Base-by-base conservation (phyloP, 2,329 filamentous ascomycete genomes). In the Penicillium sp. region DNA sequence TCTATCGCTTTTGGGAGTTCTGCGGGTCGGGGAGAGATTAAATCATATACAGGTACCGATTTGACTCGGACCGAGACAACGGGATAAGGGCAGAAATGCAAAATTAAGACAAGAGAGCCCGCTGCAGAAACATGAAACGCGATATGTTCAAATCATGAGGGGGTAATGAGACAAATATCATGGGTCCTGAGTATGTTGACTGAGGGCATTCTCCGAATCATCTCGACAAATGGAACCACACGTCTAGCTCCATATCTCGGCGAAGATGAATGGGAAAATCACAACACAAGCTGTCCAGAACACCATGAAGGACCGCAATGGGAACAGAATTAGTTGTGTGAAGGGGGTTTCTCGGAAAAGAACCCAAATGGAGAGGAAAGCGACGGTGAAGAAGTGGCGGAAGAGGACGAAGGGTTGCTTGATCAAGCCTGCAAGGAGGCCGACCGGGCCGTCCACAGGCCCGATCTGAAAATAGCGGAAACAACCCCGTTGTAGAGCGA, bases 361-460 rank as follows among this genome's bases (percentile, higher is more conserved):
- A 44, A 88, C 77, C 89, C 90, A 96, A 65, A 98, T 92, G 27
- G 89, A 87, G 65, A 96, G 85, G 66, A 98, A 87, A 2, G 95
- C 95, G 35, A 99, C 95, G 31, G 88, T 86, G 79, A 97, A 99
- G 80, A 99, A 99, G 77, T 99, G 95, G 73, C 89, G 90, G 67
- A 95, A 88, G 40, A 99, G 86, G 40, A 92, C 84, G 53, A 87
- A 76, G 0, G 95, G 95, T 55, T 87, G 85, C 51, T 88, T 85
- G 65, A 96, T 88, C 58, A 98, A 83, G 14, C 92, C 95, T 0
- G 86, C 91, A 9, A 99, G 82, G 60, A 99, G 80, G 33, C 90
- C 90, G 47, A 89, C 87, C 2, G 95, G 95, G 36, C 90, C 92
- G 62, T 90, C 86, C 22, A 92, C 85, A 50, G 88, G 85, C 43